Evolutionary conservation across 805 yeast genomes (phyloP).

Genomic region (Lipomyces yamadae): DNA sequence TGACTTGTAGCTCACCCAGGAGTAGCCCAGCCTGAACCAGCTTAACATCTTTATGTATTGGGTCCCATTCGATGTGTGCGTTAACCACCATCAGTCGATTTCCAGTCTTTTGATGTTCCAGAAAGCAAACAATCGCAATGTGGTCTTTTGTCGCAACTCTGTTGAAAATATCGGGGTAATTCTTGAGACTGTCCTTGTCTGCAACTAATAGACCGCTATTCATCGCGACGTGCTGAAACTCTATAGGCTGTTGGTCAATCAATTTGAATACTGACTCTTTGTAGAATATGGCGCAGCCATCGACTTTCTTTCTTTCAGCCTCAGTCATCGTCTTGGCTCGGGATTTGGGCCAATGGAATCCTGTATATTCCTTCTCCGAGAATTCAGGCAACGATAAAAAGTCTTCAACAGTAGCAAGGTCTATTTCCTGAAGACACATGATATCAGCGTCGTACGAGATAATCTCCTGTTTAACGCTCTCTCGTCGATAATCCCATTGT

Average conservation of each 20-base stretch:
- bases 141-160: constrained; percentile 96
- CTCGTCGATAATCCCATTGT: constrained; percentile 87
- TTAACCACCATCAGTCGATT: constrained; percentile 76
- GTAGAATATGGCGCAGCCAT: constrained; percentile 97
- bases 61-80: constrained; percentile 99
- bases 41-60: constrained; percentile 92
- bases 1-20: constrained; percentile 79
- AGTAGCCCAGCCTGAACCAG: constrained; percentile 92
- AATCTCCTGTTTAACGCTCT: constrained; percentile 74
- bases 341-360: constrained; percentile 82
- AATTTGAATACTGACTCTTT: constrained; percentile 70
- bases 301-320: constrained; percentile 86
- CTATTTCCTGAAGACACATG: constrained; percentile 94
- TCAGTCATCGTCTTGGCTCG: constrained; percentile 76
- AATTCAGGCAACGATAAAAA: constrained; percentile 75
- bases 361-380: constrained; percentile 75
- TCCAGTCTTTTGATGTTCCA: constrained; percentile 75
- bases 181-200: constrained; percentile 72
- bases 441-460: constrained; percentile 70
- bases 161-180: constrained; percentile 92
- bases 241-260: constrained; percentile 72
- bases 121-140: constrained; percentile 75
- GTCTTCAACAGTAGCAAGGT: constrained; percentile 81
- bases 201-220: constrained; percentile 12
- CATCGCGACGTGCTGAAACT: constrained; percentile 63